Percentiles rank a stretch among this genome's conserved stretches.
phyloP scores from a whole-genome alignment of 176 grass and related monocot genomes.

The Thalia dealbata region DNA sequence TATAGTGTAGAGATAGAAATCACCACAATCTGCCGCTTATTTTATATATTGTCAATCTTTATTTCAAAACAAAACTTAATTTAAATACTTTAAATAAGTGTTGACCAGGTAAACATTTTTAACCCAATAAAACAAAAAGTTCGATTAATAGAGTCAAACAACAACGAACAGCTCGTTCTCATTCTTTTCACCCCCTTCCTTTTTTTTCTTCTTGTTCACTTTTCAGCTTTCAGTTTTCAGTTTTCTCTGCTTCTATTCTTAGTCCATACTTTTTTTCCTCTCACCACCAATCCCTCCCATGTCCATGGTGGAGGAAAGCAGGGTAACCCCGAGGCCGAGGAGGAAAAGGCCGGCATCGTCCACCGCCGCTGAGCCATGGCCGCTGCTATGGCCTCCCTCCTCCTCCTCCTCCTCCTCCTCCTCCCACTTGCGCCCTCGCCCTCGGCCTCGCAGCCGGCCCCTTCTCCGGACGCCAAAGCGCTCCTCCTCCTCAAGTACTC shows the following conservation, averaged over 20 bases:
- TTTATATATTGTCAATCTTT: no score
- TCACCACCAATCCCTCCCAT: background rate
- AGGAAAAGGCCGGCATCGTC: background rate
- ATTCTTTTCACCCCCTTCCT: no score
- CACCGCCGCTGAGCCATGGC: background rate
- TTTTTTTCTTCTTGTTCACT: no score
- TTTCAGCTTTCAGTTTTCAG: no score
- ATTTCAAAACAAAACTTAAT: no score
- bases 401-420: background rate
- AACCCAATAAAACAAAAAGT: background rate
- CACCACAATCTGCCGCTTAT: no score
- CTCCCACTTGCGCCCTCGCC: background rate
- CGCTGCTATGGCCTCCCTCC: background rate
- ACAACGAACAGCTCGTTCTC: no score
- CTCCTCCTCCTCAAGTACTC: slow-evolving; percentile 10
- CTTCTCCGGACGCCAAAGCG: background rate
- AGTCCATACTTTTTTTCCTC: background rate
- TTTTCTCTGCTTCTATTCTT: background rate
- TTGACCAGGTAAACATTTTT: background rate
- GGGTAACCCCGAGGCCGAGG: background rate
- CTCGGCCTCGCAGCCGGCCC: background rate
- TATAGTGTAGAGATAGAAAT: no score
- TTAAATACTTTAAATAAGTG: no score
- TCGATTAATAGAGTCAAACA: background rate
- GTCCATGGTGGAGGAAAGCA: background rate